These are phyloP conservation scores for Flaveria floridana DNA, from an alignment of 140 eudicot species.

Conservation along the genomic window DNA sequence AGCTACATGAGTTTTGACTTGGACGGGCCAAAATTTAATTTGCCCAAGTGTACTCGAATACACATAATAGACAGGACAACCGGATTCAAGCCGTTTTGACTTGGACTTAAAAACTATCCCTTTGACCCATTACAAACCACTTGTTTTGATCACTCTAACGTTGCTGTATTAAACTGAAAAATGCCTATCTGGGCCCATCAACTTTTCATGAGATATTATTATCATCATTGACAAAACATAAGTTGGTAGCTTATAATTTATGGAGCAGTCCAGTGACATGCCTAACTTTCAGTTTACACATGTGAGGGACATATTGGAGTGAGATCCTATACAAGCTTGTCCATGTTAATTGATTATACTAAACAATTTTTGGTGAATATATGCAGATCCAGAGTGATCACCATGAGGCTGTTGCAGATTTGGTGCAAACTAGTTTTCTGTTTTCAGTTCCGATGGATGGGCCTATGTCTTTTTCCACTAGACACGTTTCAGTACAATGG, in stretches of 20 bases:
- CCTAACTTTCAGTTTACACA: neutral
- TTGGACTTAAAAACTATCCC: neutral
- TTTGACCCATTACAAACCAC: neutral
- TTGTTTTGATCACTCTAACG: neutral
- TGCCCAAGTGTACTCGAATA: neutral
- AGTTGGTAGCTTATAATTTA: neutral
- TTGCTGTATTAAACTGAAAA: neutral
- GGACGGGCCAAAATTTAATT: neutral
- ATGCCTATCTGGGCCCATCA: neutral
- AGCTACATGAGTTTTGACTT: too few species aligned
- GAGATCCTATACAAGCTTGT: neutral
- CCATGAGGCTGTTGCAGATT: conserved; percentile 94
- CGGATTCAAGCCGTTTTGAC: neutral
- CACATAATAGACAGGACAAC: neutral
- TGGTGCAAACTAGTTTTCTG: conserved; percentile 87
- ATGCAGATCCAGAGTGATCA: conserved; percentile 88
- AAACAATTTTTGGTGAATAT: conserved; percentile 4
- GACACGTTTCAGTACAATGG: conserved; percentile 93
- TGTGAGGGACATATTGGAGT: neutral
- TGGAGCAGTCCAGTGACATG: neutral
- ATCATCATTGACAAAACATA: neutral
- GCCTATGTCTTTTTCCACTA: conserved; percentile 92
- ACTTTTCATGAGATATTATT: neutral
- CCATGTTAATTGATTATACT: conserved; percentile 5
- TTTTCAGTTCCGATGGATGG: conserved; percentile 97